Evolutionary conservation across 2,329 filamentous ascomycete species (phyloP), one percentile per base, ranked within the genome.

Genomic region (Biscogniauxia sp.): DNA sequence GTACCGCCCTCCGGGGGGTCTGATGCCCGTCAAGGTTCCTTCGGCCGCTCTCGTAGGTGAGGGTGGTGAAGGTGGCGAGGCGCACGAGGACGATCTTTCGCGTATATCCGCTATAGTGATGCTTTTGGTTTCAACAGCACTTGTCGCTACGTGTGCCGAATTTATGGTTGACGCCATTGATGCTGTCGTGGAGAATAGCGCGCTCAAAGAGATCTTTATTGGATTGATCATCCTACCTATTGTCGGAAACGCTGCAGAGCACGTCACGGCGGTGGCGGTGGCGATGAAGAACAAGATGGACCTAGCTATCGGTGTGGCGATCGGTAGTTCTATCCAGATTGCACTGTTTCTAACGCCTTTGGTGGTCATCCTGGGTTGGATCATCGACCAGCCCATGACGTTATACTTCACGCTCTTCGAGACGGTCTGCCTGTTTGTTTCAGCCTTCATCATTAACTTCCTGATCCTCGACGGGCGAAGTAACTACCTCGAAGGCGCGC

Each of bases 351-450:
- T 91, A 56, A 90, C 88, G 3, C 88, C 88, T 0, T 77, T 91
- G 19, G 82, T 90, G 32, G 88, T 91, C 32, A 85, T 91, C 23
- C 78, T 91, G 20, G 88, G 88, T n/a, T 91, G 88, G 88, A 83
- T 82, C 62, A 83, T 90, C 74, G 76, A 81, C 62, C 84, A 83
- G 61, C 80, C 87, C n/a, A 90, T 91, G 87, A 84, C 89, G 26
- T 82, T 96, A 37, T 93, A 94, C 78, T 96, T 96, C 75, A 92
- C 92, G 62, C 83, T 92, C 54, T 96, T 96, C 75, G 92, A 96
- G 82, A 96, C 92, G 0, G 90, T 95, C 20, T 91, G 89, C 59
- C 84, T 96, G 70, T 96, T 96, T 75, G 86, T 94, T 56, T 90
- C 87, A 56, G 88, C 92, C 7, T 88, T 96, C 65, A 92, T 96